Percentiles rank a stretch among this genome's conserved stretches.
These are phyloP conservation scores for Balamuthia mandrillaris DNA, from an alignment of 208 protist genomes.

Conservation along the genomic window DNA sequence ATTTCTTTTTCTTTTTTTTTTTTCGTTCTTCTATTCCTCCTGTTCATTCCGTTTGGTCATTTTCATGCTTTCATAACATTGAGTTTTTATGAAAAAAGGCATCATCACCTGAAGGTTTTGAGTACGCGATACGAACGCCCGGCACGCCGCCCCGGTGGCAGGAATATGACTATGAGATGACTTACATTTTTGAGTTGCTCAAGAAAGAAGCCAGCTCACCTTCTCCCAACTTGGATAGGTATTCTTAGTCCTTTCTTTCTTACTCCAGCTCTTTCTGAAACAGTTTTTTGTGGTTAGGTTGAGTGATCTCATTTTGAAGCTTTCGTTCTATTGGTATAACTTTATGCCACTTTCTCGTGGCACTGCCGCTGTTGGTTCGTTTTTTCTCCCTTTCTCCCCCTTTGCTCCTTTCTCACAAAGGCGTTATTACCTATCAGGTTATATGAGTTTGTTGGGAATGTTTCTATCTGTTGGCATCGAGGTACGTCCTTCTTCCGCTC, in stretches of 20 bases:
- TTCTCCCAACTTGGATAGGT: background rate
- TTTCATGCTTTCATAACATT: conserved; percentile 1
- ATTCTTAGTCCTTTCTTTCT: background rate
- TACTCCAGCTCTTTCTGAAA: background rate
- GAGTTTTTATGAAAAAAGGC: conserved; percentile 45
- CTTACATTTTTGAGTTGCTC: background rate
- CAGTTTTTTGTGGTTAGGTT: conserved; percentile 23
- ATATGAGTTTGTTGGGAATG: conserved; percentile 2
- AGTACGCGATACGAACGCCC: conserved; percentile 69
- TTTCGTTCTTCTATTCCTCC: background rate
- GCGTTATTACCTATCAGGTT: background rate
- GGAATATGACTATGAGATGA: conserved; percentile 37
- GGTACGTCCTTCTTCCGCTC: no score
- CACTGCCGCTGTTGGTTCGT: conserved; percentile 67
- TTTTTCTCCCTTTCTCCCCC: conserved; percentile 13
- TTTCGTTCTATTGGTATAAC: conserved; percentile 74
- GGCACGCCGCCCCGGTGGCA: conserved; percentile 62
- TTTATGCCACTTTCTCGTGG: conserved; percentile 71
- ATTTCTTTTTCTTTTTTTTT: background rate
- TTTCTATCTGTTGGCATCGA: conserved; percentile 30
- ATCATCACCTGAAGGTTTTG: conserved; percentile 61
- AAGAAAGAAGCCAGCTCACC: background rate
- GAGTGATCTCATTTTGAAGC: conserved; percentile 43
- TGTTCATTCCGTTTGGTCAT: background rate
- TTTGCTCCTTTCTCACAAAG: background rate